A percentile compares a stretch with the other conserved stretches of the same genome.
Conservation (phyloP, 176 grass and related monocot genomes). For the Oryza officinalis region DNA sequence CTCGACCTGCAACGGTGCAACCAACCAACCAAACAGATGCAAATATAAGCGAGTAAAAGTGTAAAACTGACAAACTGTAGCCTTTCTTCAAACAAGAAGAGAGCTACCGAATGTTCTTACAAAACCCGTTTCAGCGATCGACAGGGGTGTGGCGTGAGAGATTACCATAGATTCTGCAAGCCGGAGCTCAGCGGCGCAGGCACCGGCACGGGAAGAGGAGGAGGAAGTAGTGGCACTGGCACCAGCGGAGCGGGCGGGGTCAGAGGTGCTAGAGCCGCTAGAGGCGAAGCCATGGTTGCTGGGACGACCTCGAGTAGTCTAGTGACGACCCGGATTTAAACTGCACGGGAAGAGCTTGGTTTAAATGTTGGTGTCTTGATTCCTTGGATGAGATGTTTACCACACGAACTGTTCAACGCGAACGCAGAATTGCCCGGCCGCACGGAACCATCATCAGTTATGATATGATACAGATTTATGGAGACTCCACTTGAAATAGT, state of each 20-base stretch:
- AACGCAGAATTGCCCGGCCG: too few species aligned
- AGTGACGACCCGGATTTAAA: too few species aligned
- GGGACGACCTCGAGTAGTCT: too few species aligned
- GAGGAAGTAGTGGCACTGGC: slow-evolving; percentile 57
- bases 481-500: too few species aligned
- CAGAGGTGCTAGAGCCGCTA: background rate
- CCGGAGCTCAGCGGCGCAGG: background rate
- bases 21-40: background rate
- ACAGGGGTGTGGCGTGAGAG: too few species aligned
- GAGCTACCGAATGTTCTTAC: background rate
- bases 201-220: slow-evolving; percentile 29
- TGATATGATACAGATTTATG: too few species aligned
- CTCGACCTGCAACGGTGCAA: slow-evolving; percentile 34
- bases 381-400: too few species aligned
- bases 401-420: too few species aligned
- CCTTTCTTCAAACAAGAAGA: background rate
- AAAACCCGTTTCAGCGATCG: too few species aligned
- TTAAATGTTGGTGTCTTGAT: too few species aligned
- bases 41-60: background rate
- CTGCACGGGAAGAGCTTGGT: too few species aligned
- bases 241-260: slow-evolving; percentile 26
- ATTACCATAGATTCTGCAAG: slow-evolving; percentile 37
- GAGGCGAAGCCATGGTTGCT: slow-evolving; percentile 5
- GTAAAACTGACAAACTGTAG: background rate
- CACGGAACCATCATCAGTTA: too few species aligned